Base-by-base conservation (phyloP, 2,329 filamentous ascomycete species). In the Acrocalymma vagum region DNA sequence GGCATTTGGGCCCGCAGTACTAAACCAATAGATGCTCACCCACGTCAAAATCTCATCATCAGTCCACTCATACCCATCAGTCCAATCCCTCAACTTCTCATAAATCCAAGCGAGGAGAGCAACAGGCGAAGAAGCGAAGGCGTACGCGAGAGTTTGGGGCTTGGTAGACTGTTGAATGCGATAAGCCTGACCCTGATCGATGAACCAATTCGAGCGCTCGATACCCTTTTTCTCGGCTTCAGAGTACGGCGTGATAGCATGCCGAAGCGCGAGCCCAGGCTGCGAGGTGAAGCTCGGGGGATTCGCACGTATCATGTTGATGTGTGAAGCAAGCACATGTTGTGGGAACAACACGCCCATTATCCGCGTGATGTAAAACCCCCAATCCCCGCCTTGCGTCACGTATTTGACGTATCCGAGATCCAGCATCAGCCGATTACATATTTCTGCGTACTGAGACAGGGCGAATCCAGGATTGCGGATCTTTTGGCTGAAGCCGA, bases 31-130 rank as follows among this genome's bases (percentile, higher is more conserved):
- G 25, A 92, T 79, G 33, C 77, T 82, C 1, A 91, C 70, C 88
- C 87, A 93, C 0, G 84, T 88, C 17, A 89, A 70, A 7, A 92
- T 78, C 69, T 92, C 87, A 38, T 91, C 86, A 46, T 90, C 84
- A 0, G 82, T 86, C 87, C 87, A 92, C 0, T 79, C 72, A 58
- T 90, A 90, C 1, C 55, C 57, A 55, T 92, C 87, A 0, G 84
- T 84, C 88, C 88, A 93, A 54, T 88, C 84, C 52, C 86, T 82
- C 24, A 93, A 71, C 63, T 93, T 93, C 69, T 93, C 89, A 52
- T 88, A 88, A 22, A 93, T 84, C 89, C 89, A 94, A 0, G 86
- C 82, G 1, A 93, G 73, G 3, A 90, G 71, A 0, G 80, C 86
- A 0, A 88, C 80, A 0, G 88, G 89, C 6, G 80, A 85, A 61